phyloP scores from a whole-genome alignment of 1,284 basidiomycete genomes.

The Wallemia mellicola region DNA sequence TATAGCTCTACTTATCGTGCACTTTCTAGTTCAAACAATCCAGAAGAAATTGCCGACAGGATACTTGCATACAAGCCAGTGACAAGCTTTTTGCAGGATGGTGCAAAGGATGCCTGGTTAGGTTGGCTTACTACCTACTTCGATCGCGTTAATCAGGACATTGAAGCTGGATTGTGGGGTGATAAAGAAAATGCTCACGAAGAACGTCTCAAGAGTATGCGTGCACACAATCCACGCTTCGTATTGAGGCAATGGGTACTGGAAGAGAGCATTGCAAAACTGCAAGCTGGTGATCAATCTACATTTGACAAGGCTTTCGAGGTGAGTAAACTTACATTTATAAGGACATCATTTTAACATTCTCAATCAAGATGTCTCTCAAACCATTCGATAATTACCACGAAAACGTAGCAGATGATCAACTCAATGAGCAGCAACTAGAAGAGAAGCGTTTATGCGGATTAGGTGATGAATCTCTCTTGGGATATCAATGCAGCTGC shows the following conservation, averaged over 20 bases:
- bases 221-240: conserved; percentile 48
- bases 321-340: conserved; percentile 18
- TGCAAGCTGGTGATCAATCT: conserved; percentile 28
- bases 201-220: conserved; percentile 16
- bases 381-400: conserved; percentile 43
- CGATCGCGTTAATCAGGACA: conserved; percentile 14
- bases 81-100: conserved; percentile 14
- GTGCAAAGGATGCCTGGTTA: conserved; percentile 21
- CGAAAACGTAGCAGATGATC: conserved; percentile 15
- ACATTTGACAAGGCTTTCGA: conserved; percentile 44
- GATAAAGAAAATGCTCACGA: conserved; percentile 15
- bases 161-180: conserved; percentile 16
- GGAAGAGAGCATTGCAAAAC: conserved; percentile 49
- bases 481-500: conserved; percentile 81
- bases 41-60: conserved; percentile 6
- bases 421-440: conserved; percentile 25
- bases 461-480: conserved; percentile 36
- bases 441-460: conserved; percentile 50
- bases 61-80: conserved; percentile 27
- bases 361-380: conserved; percentile 19
- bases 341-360: conserved; percentile 1
- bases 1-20: conserved; percentile 52
- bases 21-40: conserved; percentile 18
- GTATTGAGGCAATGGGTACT: conserved; percentile 73
- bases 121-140: conserved; percentile 38